phyloP scores from a whole-genome alignment of 176 grass and related monocot species.

The Phragmites australis region DNA sequence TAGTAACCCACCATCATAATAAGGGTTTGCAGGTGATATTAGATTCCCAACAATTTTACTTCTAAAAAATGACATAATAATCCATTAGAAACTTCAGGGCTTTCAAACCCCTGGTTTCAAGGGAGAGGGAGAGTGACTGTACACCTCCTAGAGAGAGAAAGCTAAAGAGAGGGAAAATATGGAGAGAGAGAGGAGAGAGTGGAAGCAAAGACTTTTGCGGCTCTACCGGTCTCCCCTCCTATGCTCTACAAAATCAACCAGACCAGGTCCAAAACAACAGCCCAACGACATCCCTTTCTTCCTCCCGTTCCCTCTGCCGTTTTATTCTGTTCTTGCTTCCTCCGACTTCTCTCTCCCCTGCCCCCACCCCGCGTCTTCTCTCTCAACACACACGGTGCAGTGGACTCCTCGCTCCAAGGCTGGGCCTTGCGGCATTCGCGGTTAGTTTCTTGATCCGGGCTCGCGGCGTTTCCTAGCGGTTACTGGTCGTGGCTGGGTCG shows the following conservation, averaged over 20 bases:
- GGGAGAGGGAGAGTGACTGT: background rate
- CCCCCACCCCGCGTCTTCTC: background rate
- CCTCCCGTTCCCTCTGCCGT: background rate
- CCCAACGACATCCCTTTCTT: conserved; percentile 18
- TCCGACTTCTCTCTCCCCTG: background rate
- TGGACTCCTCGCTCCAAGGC: background rate
- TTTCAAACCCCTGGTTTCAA: background rate
- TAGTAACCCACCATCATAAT: background rate
- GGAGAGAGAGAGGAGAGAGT: background rate
- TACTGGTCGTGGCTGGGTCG: background rate
- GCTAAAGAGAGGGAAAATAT: background rate
- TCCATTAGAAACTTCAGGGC: too few species aligned
- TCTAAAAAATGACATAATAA: too few species aligned
- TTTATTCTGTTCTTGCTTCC: background rate
- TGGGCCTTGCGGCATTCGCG: background rate
- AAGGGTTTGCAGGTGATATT: conserved; percentile 8
- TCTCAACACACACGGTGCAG: background rate
- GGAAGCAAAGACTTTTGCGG: conserved; percentile 14
- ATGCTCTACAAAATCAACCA: background rate
- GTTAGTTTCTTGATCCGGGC: conserved; percentile 25
- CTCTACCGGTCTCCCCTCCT: background rate
- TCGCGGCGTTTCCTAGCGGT: background rate
- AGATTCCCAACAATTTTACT: conserved; percentile 19
- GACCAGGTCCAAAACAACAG: conserved; percentile 27
- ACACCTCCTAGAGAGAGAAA: background rate